These are phyloP conservation scores for Strigomonas culicis DNA, from an alignment of 208 protist species.

Conservation along the genomic window DNA sequence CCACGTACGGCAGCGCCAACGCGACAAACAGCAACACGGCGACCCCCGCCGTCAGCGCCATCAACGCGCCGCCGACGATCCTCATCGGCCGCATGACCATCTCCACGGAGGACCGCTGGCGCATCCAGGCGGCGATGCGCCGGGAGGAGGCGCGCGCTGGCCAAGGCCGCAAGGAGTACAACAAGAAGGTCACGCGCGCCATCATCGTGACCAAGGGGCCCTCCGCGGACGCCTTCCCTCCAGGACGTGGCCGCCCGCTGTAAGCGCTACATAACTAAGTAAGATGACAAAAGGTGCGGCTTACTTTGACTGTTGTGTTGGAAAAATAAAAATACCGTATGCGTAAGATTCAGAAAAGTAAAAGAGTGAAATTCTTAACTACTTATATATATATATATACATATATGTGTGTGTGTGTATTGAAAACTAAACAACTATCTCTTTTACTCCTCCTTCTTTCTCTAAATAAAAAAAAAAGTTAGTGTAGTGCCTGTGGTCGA, in stretches of 20 bases:
- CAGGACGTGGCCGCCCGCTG: constrained; percentile 69
- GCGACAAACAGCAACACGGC: neutral
- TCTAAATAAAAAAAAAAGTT: constrained; percentile 2
- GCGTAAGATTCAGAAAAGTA: neutral
- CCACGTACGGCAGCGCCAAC: neutral
- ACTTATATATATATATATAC: too few relatives aligned
- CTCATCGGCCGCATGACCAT: constrained; percentile 70
- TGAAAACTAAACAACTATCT: neutral
- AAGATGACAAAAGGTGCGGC: neutral
- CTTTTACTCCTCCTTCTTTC: constrained; percentile 12
- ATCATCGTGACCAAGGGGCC: constrained; percentile 77
- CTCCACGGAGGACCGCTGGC: constrained; percentile 82
- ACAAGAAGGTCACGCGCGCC: constrained; percentile 86
- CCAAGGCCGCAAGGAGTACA: constrained; percentile 76
- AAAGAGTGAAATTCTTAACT: constrained; percentile 13
- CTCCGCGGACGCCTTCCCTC: constrained; percentile 55
- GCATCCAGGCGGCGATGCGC: constrained; percentile 82
- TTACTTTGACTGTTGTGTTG: constrained; percentile 18
- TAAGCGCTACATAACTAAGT: constrained; percentile 16
- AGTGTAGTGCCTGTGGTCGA: neutral
- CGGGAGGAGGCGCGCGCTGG: constrained; percentile 76
- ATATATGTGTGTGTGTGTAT: constrained; percentile 6
- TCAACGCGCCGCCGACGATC: constrained; percentile 22
- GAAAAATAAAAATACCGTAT: constrained; percentile 2
- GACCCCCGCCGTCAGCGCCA: neutral